A percentile compares a stretch with the other conserved stretches of the same genome.
Evolutionary conservation across 352 stramenopile genomes (phyloP).

Genomic region (Ophiocytium majus): DNA sequence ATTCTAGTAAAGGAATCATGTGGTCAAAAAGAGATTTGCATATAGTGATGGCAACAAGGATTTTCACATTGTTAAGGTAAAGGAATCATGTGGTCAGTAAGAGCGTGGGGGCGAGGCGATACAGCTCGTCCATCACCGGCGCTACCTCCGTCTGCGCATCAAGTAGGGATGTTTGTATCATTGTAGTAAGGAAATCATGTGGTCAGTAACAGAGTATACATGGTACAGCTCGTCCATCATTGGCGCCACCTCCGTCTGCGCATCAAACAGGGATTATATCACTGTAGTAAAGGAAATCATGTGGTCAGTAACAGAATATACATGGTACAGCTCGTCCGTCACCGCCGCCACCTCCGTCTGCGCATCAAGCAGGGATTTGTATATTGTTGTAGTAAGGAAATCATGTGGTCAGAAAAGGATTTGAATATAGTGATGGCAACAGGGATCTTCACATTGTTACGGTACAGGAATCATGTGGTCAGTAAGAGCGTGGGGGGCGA

Average conservation of each 20-base stretch:
- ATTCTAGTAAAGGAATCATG: conserved; percentile 18
- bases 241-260: conserved; percentile 37
- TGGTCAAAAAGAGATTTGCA: not conserved
- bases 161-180: too few relatives aligned
- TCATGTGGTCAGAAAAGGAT: too few relatives aligned
- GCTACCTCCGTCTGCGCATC: conserved; percentile 39
- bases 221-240: conserved; percentile 58
- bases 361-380: not conserved
- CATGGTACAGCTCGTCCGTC: too few relatives aligned
- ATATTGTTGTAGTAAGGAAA: conserved; percentile 20
- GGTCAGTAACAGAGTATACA: too few relatives aligned
- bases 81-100: not conserved
- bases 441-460: conserved; percentile 1
- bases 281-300: conserved; percentile 20
- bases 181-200: too few relatives aligned
- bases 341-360: conserved; percentile 51
- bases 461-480: not conserved
- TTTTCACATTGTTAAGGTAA: conserved; percentile 1
- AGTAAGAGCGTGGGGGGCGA: conserved; percentile 35
- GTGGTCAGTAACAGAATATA: too few relatives aligned
- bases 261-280: conserved; percentile 13
- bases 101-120: conserved; percentile 38
- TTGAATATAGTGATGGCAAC: too few relatives aligned
- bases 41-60: conserved; percentile 15
- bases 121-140: conserved; percentile 56